Conservation (phyloP, 176 grass and related monocot species). For the Triticum urartu region DNA sequence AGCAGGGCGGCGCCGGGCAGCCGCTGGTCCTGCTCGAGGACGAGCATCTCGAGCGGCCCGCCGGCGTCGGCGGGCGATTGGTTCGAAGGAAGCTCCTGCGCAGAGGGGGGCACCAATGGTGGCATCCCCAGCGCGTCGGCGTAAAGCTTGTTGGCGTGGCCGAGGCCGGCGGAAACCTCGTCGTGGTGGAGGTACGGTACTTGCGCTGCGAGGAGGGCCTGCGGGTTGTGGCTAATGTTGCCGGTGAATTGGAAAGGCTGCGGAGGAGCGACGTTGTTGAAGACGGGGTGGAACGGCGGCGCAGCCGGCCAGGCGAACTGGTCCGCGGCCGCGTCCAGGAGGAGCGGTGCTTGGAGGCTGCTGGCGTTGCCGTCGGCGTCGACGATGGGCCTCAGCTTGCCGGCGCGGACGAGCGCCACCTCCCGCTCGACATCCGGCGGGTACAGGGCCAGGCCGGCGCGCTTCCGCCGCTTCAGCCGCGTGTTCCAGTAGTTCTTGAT, state of each 20-base stretch:
- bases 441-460: slow-evolving; percentile 39
- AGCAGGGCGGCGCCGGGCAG: not conserved
- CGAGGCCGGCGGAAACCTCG: not conserved
- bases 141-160: not conserved
- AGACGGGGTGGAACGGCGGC: not conserved
- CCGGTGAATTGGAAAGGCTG: not conserved
- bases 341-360: slow-evolving; percentile 1
- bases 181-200: not conserved
- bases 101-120: not conserved
- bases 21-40: not conserved
- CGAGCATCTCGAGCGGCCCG: not conserved
- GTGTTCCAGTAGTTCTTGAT: slow-evolving; percentile 98
- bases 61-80: not conserved
- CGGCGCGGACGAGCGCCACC: not conserved
- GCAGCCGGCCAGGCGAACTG: not conserved
- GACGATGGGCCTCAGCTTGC: not conserved
- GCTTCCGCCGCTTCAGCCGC: slow-evolving; percentile 46
- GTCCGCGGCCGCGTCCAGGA: not conserved
- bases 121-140: not conserved
- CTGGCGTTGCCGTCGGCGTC: slow-evolving; percentile 6
- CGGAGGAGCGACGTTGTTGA: not conserved
- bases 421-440: slow-evolving; percentile 44
- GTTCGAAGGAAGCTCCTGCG: slow-evolving; percentile 28
- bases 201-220: not conserved
- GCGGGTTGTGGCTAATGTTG: not conserved